These are phyloP conservation scores for Alternaria sp. DNA, from an alignment of 2,329 filamentous ascomycete species.

Conservation along the genomic window DNA sequence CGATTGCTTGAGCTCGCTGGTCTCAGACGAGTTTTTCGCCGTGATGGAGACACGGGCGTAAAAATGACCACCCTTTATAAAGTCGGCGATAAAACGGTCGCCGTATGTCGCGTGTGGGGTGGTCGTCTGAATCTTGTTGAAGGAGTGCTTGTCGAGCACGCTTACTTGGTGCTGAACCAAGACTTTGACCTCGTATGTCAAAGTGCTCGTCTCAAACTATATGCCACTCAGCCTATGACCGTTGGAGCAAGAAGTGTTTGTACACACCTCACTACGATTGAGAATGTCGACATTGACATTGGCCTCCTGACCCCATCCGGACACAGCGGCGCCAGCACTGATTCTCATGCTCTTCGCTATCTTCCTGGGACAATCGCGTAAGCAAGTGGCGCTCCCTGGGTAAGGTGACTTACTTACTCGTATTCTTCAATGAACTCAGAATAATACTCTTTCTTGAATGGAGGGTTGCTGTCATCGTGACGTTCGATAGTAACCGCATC, in stretches of 20 bases:
- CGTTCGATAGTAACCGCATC: background rate
- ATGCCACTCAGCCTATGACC: background rate
- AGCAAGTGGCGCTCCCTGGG: background rate
- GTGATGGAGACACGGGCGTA: conserved; percentile 1
- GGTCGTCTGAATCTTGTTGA: background rate
- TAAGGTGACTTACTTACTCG: background rate
- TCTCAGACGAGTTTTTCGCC: background rate
- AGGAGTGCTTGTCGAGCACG: background rate
- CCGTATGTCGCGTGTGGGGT: background rate
- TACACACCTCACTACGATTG: background rate
- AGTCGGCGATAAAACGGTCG: background rate
- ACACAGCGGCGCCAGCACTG: conserved; percentile 2
- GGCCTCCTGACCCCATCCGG: background rate
- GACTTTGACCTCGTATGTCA: background rate
- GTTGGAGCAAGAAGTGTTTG: background rate
- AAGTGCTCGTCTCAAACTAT: background rate
- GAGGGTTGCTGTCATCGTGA: background rate
- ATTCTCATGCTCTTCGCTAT: conserved; percentile 1
- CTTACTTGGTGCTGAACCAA: conserved; percentile 3
- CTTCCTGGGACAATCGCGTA: background rate
- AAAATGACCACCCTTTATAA: background rate
- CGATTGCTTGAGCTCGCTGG: background rate
- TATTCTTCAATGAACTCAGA: background rate
- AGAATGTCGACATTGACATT: background rate
- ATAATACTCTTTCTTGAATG: background rate